Evolutionary conservation across 164 flowering plant species (phyloP), one percentile per base, ranked within the genome.

Genomic region (Kingdonia uniflora): DNA sequence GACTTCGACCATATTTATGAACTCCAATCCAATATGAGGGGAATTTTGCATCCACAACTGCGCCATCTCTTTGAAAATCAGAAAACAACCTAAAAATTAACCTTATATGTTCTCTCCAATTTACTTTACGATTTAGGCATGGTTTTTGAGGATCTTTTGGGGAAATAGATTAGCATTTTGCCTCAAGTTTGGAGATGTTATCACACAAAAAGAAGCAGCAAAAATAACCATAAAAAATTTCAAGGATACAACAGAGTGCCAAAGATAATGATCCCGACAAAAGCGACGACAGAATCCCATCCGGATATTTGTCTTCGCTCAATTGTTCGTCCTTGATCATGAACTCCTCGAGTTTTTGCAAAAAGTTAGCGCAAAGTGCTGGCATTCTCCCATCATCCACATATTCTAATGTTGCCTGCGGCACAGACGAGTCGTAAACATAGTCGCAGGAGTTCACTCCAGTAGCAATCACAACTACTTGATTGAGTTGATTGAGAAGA

Each of bases 191-290:
- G 35, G 35, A 29, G 35, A 29, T 29, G 35, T 3, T 29, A 29
- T 29, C 35, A 29, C 4, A 49, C 55, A 24, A 40, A 29, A 16
- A 15, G 42, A 55, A 35, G 2, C 35, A 49, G 15, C 49, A 38
- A 10, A 21, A 24, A n/a, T 1, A 2, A 46, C 12, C 33, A 40
- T 8, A 15, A 29, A n/a, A n/a, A n/a, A n/a, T n/a, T 19, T 1
- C 12, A 63, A 76, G 96, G 98, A 91, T 91, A 91, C 98, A 92
- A 52, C 99, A 92, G 35, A 92, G 84, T 35, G 99, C 96, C 80
- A 85, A 76, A 1, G 99, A 92, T 46, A 92, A 58, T 5, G 99
- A 84, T 6, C 99, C 99, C 1, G 99, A 92, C 4, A 88, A 69
- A 38, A 88, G 74, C 0, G 96, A 85, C 20, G 83, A 72, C 1